Evolutionary conservation across 345 rosid genomes (phyloP).

Genomic region (Eucalyptus curtisii): DNA sequence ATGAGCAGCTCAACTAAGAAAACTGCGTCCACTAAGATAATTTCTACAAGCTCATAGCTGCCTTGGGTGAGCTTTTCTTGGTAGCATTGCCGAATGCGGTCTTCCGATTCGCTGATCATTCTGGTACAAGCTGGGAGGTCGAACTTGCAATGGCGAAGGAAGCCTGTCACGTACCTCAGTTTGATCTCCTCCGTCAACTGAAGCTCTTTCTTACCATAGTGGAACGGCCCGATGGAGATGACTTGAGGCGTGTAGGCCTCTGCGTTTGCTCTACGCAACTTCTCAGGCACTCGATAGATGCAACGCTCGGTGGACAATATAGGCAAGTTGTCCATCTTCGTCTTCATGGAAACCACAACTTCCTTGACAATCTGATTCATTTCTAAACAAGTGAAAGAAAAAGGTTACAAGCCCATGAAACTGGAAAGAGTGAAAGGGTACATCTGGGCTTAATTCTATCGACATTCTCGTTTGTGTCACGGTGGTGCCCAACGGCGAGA

Average conservation of each 20-base stretch:
- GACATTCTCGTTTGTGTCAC: background rate
- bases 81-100: slow-evolving; percentile 11
- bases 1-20: slow-evolving; percentile 19
- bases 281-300: background rate
- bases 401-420: background rate
- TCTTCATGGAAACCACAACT: background rate
- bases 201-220: background rate
- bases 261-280: background rate
- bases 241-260: background rate
- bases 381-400: background rate
- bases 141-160: background rate
- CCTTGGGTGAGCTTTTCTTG: slow-evolving; percentile 1
- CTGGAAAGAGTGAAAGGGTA: background rate
- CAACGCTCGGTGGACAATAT: background rate
- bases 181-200: slow-evolving; percentile 10
- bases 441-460: background rate
- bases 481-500: background rate
- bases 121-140: slow-evolving; percentile 1
- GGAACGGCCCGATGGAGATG: background rate
- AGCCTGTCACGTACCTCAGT: slow-evolving; percentile 6
- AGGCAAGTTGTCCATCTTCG: background rate
- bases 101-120: slow-evolving; percentile 3
- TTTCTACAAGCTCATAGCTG: slow-evolving; percentile 7
- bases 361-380: background rate
- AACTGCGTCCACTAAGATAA: slow-evolving; percentile 14